These are phyloP conservation scores for Bryum argenteum DNA, from an alignment of 225 moss, liverwort and hornwort genomes.

Conservation along the genomic window DNA sequence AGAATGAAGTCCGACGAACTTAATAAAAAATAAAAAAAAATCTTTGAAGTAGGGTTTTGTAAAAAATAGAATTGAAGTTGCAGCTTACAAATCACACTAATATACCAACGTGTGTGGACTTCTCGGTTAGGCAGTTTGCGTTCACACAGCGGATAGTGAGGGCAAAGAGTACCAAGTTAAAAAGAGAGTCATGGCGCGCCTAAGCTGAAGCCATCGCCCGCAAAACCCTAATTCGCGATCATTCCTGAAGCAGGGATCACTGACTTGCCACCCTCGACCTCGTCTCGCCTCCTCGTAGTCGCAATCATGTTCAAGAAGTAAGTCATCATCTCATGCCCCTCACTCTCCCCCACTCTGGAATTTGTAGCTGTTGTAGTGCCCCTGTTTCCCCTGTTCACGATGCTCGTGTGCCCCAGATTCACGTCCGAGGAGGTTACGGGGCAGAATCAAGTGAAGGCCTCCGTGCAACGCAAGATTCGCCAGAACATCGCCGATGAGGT, in stretches of 20 bases:
- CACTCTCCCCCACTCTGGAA: too few relatives aligned
- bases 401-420: conserved; percentile 48
- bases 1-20: too few relatives aligned
- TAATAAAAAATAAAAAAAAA: too few relatives aligned
- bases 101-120: too few relatives aligned
- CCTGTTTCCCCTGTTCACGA: background rate
- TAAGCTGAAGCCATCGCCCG: too few relatives aligned
- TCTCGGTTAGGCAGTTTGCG: too few relatives aligned
- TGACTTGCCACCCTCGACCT: background rate
- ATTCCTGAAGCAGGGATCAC: background rate
- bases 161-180: too few relatives aligned
- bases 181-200: too few relatives aligned
- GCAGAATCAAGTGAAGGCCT: conserved; percentile 97
- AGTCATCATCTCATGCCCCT: background rate
- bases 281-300: background rate
- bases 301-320: conserved; percentile 41
- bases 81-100: too few relatives aligned
- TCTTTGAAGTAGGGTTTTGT: too few relatives aligned
- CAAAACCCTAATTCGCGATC: background rate
- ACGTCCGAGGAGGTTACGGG: conserved; percentile 94
- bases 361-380: background rate
- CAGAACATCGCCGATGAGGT: conserved; percentile 97
- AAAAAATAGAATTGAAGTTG: too few relatives aligned
- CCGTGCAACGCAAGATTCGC: conserved; percentile 92
- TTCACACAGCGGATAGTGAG: too few relatives aligned